phyloP scores from a whole-genome alignment of 305 asterid genomes.

The Fraxinus sp. region DNA sequence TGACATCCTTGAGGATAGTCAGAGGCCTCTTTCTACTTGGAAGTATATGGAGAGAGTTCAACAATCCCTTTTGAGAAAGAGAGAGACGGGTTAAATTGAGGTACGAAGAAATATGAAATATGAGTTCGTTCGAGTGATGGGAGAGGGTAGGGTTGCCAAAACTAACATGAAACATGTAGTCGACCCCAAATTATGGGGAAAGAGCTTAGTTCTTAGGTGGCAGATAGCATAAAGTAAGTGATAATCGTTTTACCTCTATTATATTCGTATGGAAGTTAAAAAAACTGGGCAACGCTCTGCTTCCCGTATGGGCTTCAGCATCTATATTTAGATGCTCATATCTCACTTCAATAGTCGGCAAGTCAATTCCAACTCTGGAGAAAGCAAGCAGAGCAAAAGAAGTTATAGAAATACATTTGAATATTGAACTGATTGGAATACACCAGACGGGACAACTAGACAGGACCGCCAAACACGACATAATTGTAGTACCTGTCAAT shows the following conservation, averaged over 20 bases:
- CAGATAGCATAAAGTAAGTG: not conserved
- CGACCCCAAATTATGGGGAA: not conserved
- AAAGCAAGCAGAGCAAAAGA: not conserved
- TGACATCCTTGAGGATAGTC: constrained; percentile 57
- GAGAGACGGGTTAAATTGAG: not conserved
- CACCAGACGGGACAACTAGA: not conserved
- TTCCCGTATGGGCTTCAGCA: constrained; percentile 54
- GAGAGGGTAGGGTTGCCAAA: not conserved
- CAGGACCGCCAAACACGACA: too few relatives aligned
- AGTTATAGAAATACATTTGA: constrained; percentile 14
- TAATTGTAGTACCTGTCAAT: constrained; percentile 51
- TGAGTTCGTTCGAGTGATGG: not conserved
- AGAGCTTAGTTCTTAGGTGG: not conserved
- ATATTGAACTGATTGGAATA: not conserved
- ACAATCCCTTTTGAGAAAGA: constrained; percentile 34
- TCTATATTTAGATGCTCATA: constrained; percentile 60
- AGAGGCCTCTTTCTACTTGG: constrained; percentile 52
- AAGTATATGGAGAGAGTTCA: constrained; percentile 38
- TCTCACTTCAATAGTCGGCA: constrained; percentile 76
- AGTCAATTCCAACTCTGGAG: constrained; percentile 73
- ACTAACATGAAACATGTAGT: not conserved
- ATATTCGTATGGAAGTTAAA: constrained; percentile 41
- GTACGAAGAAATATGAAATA: not conserved
- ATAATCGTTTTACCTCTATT: constrained; percentile 41
- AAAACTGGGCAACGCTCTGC: constrained; percentile 61